Evolutionary conservation across 495 filamentous ascomycete genomes (phyloP).

Genomic region (Xylaria flabelliformis): DNA sequence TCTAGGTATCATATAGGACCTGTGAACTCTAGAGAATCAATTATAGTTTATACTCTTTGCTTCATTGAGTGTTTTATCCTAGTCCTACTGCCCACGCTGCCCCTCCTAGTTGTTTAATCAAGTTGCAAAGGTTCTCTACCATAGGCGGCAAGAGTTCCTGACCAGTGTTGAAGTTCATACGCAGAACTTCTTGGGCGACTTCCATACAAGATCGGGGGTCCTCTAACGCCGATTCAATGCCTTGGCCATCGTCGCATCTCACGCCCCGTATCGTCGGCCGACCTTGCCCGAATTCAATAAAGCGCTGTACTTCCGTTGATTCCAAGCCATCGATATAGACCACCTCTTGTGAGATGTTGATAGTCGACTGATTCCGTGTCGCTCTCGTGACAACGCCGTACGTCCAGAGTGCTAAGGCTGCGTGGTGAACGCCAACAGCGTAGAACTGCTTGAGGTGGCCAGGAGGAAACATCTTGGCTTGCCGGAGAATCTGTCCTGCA

Average conservation of each 20-base stretch:
- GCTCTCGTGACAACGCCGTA: slow-evolving; percentile 58
- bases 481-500: slow-evolving; percentile 65
- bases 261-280: slow-evolving; percentile 49
- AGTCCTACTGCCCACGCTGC: slow-evolving; percentile 46
- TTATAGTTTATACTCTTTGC: not conserved
- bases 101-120: slow-evolving; percentile 61
- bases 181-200: slow-evolving; percentile 53
- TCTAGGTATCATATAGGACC: not conserved
- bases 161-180: slow-evolving; percentile 50
- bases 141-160: slow-evolving; percentile 47
- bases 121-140: slow-evolving; percentile 61
- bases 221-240: slow-evolving; percentile 40
- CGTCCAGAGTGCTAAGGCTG: slow-evolving; percentile 65
- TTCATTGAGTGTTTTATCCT: not conserved
- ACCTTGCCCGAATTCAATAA: slow-evolving; percentile 54
- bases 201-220: slow-evolving; percentile 56
- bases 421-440: slow-evolving; percentile 66
- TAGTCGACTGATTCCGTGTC: slow-evolving; percentile 20
- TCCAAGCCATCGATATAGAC: slow-evolving; percentile 60
- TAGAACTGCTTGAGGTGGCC: slow-evolving; percentile 63
- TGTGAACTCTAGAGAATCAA: not conserved
- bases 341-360: slow-evolving; percentile 32
- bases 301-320: slow-evolving; percentile 51
- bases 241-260: slow-evolving; percentile 16
- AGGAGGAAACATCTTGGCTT: slow-evolving; percentile 54